Conservation (phyloP, 169 alveolate species). For the Cryptosporidium meleagridis region DNA sequence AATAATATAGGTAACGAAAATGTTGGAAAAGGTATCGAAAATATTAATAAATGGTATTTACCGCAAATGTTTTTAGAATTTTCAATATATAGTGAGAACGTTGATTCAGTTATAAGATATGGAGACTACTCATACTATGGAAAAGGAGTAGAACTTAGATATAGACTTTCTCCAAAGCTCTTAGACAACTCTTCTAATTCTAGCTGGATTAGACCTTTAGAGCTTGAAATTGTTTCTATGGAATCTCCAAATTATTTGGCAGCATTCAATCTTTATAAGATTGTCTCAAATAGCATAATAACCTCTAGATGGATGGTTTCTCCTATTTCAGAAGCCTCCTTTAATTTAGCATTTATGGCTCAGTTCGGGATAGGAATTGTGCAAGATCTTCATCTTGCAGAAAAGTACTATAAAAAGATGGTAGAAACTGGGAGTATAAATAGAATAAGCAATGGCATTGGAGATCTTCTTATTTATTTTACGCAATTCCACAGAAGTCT, state of each 20-base stretch:
- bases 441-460: slow-evolving; percentile 37
- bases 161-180: background rate
- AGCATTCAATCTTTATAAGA: slow-evolving; percentile 19
- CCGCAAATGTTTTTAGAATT: slow-evolving; percentile 63
- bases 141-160: slow-evolving; percentile 8
- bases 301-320: slow-evolving; percentile 66
- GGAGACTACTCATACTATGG: slow-evolving; percentile 54
- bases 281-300: slow-evolving; percentile 1
- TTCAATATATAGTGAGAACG: slow-evolving; percentile 30
- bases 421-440: slow-evolving; percentile 20
- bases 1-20: background rate
- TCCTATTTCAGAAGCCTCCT: slow-evolving; percentile 52
- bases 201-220: slow-evolving; percentile 17
- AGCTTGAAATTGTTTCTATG: background rate
- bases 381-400: slow-evolving; percentile 42
- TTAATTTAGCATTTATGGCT: slow-evolving; percentile 48
- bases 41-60: slow-evolving; percentile 30
- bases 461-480: background rate
- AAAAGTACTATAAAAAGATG: slow-evolving; percentile 35
- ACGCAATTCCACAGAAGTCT: slow-evolving; percentile 1
- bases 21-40: background rate
- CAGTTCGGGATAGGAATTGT: slow-evolving; percentile 61
- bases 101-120: slow-evolving; percentile 35
- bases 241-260: slow-evolving; percentile 21
- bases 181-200: background rate